A percentile compares a stretch with the other conserved stretches of the same genome.
Conservation (phyloP, 2,329 filamentous ascomycete genomes). For the Pyrenochaeta sp. region DNA sequence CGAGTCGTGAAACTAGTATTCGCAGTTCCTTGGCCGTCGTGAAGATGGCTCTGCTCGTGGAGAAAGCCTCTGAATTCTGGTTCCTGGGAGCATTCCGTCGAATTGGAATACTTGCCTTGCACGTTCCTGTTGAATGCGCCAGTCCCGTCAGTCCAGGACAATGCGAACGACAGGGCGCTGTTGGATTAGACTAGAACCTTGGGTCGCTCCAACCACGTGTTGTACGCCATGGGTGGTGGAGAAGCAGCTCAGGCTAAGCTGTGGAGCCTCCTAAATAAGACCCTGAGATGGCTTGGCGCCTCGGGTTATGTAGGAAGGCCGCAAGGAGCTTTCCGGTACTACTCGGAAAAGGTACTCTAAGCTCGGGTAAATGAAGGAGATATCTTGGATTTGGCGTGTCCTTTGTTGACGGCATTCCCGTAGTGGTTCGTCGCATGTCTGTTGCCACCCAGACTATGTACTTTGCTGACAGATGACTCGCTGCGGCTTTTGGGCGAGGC, state of each 20-base stretch:
- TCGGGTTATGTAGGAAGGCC: conserved; percentile 36
- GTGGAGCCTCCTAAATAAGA: conserved; percentile 29
- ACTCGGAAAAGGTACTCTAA: conserved; percentile 22
- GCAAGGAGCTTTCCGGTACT: conserved; percentile 13
- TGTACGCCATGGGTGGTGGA: conserved; percentile 25
- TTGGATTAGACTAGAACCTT: conserved; percentile 23
- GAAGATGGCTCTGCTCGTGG: too few relatives aligned
- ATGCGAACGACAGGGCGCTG: conserved; percentile 18
- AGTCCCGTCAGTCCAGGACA: conserved; percentile 1
- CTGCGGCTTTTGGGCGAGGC: conserved; percentile 7
- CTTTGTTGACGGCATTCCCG: neutral
- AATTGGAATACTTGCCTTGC: conserved; percentile 1
- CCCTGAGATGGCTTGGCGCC: conserved; percentile 28
- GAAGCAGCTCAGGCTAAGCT: conserved; percentile 14
- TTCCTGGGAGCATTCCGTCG: conserved; percentile 8
- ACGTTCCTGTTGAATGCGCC: conserved; percentile 16
- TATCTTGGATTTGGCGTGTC: conserved; percentile 8
- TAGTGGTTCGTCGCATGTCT: neutral
- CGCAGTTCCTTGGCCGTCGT: too few relatives aligned
- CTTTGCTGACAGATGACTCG: conserved; percentile 5
- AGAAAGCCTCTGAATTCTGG: neutral
- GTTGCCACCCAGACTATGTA: neutral
- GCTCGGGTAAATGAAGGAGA: conserved; percentile 21
- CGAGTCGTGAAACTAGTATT: neutral
- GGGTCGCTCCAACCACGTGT: conserved; percentile 26